These are phyloP conservation scores for Penicillium aurantiogriseum DNA, from an alignment of 2,329 filamentous ascomycete genomes.

Conservation along the genomic window DNA sequence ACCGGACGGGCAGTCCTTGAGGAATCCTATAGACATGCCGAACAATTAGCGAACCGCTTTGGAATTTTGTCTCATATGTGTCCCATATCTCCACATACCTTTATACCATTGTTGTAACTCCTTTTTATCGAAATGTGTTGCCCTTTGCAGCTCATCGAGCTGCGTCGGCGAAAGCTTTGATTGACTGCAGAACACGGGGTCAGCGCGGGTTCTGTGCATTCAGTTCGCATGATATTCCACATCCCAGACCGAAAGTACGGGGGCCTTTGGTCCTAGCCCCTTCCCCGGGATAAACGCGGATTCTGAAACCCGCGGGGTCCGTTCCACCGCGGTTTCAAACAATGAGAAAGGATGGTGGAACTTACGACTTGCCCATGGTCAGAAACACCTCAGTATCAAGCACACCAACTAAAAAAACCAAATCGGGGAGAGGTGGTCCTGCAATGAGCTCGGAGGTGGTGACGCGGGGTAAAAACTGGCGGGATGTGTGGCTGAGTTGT, in stretches of 20 bases:
- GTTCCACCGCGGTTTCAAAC: background rate
- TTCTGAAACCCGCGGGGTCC: background rate
- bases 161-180: conserved; percentile 97
- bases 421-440: conserved; percentile 3
- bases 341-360: conserved; percentile 11
- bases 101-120: conserved; percentile 99
- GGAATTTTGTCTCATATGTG: too few species aligned
- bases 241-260: background rate
- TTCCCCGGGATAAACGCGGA: background rate
- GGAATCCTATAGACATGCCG: conserved; percentile 69
- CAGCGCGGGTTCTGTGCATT: background rate
- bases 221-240: background rate
- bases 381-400: conserved; percentile 14
- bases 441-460: conserved; percentile 1
- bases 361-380: conserved; percentile 42
- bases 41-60: conserved; percentile 16
- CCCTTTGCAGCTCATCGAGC: conserved; percentile 90
- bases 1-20: conserved; percentile 96
- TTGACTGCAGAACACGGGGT: conserved; percentile 61
- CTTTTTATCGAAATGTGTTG: conserved; percentile 99
- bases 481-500: conserved; percentile 23
- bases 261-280: background rate
- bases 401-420: conserved; percentile 7
- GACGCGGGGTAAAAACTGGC: conserved; percentile 24
- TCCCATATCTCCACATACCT: conserved; percentile 57